A percentile compares a stretch with the other conserved stretches of the same genome.
Conservation (phyloP, 805 yeast species). For the Saccharomycopsis sp. region DNA sequence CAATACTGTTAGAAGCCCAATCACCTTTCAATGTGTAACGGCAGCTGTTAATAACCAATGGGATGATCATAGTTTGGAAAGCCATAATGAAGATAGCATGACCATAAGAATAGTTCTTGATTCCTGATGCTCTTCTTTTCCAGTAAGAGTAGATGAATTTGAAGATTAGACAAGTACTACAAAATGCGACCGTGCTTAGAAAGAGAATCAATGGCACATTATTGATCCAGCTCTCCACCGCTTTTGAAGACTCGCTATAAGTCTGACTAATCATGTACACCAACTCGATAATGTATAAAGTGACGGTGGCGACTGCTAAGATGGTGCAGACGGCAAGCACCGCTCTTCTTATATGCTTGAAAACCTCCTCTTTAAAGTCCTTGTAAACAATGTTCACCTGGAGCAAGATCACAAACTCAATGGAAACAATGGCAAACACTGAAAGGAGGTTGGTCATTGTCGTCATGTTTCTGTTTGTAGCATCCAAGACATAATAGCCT, state of each 20-base stretch:
- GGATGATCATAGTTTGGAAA: slow-evolving; percentile 71
- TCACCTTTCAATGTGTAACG: slow-evolving; percentile 37
- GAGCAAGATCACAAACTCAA: slow-evolving; percentile 58
- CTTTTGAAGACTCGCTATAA: slow-evolving; percentile 25
- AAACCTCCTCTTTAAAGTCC: slow-evolving; percentile 29
- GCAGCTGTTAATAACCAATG: slow-evolving; percentile 57
- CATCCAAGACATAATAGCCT: slow-evolving; percentile 29
- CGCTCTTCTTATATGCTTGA: slow-evolving; percentile 4
- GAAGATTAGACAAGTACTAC: slow-evolving; percentile 49
- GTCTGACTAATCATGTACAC: slow-evolving; percentile 34
- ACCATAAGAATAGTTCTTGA: slow-evolving; percentile 72
- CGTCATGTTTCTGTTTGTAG: slow-evolving; percentile 36
- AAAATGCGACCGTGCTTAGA: slow-evolving; percentile 56
- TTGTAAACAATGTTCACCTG: slow-evolving; percentile 68
- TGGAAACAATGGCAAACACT: slow-evolving; percentile 46
- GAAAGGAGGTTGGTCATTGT: slow-evolving; percentile 56
- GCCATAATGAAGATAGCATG: slow-evolving; percentile 77
- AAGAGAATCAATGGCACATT: slow-evolving; percentile 55
- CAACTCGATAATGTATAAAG: slow-evolving; percentile 48
- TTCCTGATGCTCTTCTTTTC: slow-evolving; percentile 67
- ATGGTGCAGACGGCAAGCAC: slow-evolving; percentile 32
- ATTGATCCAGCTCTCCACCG: slow-evolving; percentile 32
- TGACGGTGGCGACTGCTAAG: slow-evolving; percentile 47
- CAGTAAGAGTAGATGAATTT: slow-evolving; percentile 64
- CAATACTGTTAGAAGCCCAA: slow-evolving; percentile 31